Evolutionary conservation across 352 stramenopile genomes (phyloP).

Genomic region (Blastocystis sp.): DNA sequence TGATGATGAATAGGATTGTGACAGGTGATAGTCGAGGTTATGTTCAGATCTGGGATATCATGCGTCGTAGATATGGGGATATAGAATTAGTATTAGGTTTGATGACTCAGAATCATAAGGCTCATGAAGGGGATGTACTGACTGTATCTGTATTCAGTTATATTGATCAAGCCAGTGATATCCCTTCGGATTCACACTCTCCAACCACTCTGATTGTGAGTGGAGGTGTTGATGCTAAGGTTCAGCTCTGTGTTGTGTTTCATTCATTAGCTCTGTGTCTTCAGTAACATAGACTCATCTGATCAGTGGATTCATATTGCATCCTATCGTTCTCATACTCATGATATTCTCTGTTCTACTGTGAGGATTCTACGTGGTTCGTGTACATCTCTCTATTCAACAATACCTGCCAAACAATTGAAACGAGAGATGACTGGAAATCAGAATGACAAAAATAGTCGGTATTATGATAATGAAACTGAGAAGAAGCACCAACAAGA

Average conservation of each 20-base stretch:
- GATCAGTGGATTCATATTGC: background rate
- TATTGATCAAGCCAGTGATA: background rate
- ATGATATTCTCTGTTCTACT: slow-evolving; percentile 21
- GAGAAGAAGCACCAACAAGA: too few relatives aligned
- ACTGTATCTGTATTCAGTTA: slow-evolving; percentile 30
- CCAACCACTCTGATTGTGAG: background rate
- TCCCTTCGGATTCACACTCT: background rate
- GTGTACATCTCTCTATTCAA: background rate
- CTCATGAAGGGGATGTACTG: slow-evolving; percentile 42
- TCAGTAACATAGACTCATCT: background rate
- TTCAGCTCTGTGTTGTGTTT: too few relatives aligned
- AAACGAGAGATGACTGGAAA: background rate
- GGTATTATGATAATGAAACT: too few relatives aligned
- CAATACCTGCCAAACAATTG: background rate
- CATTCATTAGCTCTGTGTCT: slow-evolving; percentile 17
- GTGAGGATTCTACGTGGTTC: background rate
- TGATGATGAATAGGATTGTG: background rate
- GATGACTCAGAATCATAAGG: background rate
- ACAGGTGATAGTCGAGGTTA: slow-evolving; percentile 29
- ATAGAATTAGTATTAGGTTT: too few relatives aligned
- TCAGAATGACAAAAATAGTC: too few relatives aligned
- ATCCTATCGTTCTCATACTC: background rate
- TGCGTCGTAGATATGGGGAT: background rate
- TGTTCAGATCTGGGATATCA: slow-evolving; percentile 48
- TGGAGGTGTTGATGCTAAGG: slow-evolving; percentile 16